Conservation (phyloP, 1,284 basidiomycete genomes). For the Naganishia sp. region DNA sequence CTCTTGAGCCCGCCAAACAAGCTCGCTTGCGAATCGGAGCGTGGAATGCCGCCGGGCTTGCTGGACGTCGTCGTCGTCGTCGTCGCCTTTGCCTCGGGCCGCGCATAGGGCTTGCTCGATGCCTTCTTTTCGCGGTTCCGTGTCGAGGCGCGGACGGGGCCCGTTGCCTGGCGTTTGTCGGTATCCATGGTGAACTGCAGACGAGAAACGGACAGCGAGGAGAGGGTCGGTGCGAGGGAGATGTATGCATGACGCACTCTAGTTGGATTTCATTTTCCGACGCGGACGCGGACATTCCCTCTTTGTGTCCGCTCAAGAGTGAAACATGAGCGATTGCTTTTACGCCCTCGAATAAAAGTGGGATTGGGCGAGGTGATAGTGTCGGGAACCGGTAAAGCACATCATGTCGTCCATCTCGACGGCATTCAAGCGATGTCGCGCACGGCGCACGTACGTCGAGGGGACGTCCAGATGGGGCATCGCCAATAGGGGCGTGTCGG, state of each 20-base stretch:
- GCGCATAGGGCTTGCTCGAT: conserved; percentile 19
- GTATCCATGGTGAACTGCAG: not conserved
- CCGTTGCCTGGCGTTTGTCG: not conserved
- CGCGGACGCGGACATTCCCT: too few relatives aligned
- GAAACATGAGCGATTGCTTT: conserved; percentile 4
- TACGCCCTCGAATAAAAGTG: not conserved
- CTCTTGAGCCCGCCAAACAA: conserved; percentile 21
- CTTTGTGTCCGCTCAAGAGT: not conserved
- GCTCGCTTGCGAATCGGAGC: conserved; percentile 16
- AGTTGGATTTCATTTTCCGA: not conserved
- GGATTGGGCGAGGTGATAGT: not conserved
- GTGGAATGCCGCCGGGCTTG: not conserved
- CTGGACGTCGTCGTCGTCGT: not conserved
- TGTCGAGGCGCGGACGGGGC: conserved; percentile 11
- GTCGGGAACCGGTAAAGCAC: not conserved
- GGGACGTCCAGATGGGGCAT: not conserved
- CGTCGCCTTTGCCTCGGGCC: not conserved
- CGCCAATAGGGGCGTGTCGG: not conserved
- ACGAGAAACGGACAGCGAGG: not conserved
- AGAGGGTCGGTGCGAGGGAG: not conserved
- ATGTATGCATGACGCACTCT: not conserved
- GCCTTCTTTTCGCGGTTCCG: not conserved
- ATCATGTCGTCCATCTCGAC: not conserved
- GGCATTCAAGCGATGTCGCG: not conserved
- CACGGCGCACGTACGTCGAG: not conserved